These are phyloP conservation scores for Aspergillus phoenicis DNA, from an alignment of 2,329 filamentous ascomycete genomes.

Conservation along the genomic window DNA sequence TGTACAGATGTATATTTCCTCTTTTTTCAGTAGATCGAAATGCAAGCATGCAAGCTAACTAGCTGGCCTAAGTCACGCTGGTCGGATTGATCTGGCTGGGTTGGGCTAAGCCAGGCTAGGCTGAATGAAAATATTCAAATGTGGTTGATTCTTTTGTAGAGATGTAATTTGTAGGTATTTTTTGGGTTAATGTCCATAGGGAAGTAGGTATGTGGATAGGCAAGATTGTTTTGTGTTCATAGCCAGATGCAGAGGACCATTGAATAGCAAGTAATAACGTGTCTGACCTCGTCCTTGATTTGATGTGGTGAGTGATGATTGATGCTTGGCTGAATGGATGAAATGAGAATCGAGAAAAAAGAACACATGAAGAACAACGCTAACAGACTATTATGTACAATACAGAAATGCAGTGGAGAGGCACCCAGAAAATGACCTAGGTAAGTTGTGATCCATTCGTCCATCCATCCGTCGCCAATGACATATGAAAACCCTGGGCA, in stretches of 20 bases:
- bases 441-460: background rate
- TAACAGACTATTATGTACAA: slow-evolving; percentile 7
- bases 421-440: background rate
- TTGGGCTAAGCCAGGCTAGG: background rate
- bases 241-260: too few species aligned
- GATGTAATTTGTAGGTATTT: background rate
- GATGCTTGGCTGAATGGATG: background rate
- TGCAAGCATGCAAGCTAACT: too few species aligned
- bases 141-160: background rate
- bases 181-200: background rate
- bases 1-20: slow-evolving; percentile 30
- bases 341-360: background rate
- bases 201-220: background rate
- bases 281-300: too few species aligned
- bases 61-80: background rate
- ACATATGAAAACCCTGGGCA: background rate
- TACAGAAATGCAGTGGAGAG: background rate
- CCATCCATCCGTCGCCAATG: background rate
- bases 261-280: too few species aligned
- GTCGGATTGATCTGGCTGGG: too few species aligned
- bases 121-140: slow-evolving; percentile 1
- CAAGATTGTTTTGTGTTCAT: background rate
- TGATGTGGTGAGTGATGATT: background rate
- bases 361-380: background rate
- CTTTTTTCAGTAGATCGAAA: slow-evolving; percentile 9